Base-by-base conservation (phyloP, 1,139 yeast species). In the Saccharomycopsis hybrid region DNA sequence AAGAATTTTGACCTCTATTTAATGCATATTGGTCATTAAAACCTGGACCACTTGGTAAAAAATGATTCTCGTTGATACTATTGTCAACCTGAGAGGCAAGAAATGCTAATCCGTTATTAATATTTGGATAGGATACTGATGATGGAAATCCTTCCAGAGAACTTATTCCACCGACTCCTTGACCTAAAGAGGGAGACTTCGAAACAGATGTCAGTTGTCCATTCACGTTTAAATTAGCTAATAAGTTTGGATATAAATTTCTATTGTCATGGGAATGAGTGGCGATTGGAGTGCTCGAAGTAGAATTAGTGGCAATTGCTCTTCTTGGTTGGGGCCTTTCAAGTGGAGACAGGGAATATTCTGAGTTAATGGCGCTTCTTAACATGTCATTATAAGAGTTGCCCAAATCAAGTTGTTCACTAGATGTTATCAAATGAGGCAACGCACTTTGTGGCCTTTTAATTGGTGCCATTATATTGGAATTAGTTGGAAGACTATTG, bases 381-480 rank as follows among this genome's bases (percentile, higher is more conserved):
- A 48, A 36, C 48, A 48, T 45, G 29, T 48, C 51, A 36, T 28
- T 27, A 28, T 48, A 48, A 31, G 33, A 36, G 13, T 36, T 8
- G 39, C 13, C 13, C 5, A 36, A 36, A 24, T 36, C 33, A 28
- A 50, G 44, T 31, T 44, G 46, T 2, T 51, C 47, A 29, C 47
- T 41, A 37, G 49, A 42, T 24, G 53, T 52, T 29, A 52, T 44
- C 7, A 52, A 42, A 33, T 52, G 55, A 27, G 55, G 55, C 44
- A 52, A 50, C n/a, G 58, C 58, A n/a, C 48, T 41, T 31, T 52
- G 49, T 9, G 56, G 51, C 44, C 56, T 50, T 39, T 49, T 48
- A 30, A 54, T 55, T 47, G 43, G 49, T 27, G 45, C 50, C 51
- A 41, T 28, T 39, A 49, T 29, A 28, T 32, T 52, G 51, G 27